Conservation (phyloP, 1,284 basidiomycete genomes). For the Vanrija sp. region DNA sequence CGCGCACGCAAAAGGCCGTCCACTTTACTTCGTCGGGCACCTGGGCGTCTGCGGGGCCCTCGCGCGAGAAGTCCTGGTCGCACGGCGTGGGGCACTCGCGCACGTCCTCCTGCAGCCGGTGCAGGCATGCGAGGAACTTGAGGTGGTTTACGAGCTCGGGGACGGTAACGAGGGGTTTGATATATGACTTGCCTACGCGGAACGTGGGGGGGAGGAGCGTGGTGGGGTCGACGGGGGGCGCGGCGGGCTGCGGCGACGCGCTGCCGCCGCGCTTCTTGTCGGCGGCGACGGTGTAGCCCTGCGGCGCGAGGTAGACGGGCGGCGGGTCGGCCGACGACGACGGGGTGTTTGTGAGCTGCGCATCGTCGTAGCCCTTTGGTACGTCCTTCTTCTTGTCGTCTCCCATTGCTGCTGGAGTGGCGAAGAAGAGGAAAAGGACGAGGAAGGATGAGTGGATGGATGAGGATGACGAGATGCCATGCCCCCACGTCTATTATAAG, state of each 20-base stretch:
- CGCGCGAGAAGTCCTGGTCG: neutral
- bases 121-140: slow-evolving; percentile 21
- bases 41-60: neutral
- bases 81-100: slow-evolving; percentile 3
- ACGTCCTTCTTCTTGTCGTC: no score
- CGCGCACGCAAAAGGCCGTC: slow-evolving; percentile 17
- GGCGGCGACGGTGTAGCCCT: no score
- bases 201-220: slow-evolving; percentile 21
- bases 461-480: neutral
- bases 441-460: neutral
- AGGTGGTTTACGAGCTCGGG: slow-evolving; percentile 23
- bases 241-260: neutral
- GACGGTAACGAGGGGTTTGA: slow-evolving; percentile 11
- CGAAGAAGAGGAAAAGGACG: neutral
- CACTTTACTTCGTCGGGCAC: slow-evolving; percentile 15
- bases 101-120: slow-evolving; percentile 15
- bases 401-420: neutral
- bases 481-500: no score
- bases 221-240: slow-evolving; percentile 9
- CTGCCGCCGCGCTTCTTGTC: neutral
- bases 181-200: slow-evolving; percentile 7
- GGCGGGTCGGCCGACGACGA: neutral
- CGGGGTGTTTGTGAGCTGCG: neutral
- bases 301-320: neutral
- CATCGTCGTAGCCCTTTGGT: neutral